Conservation (phyloP, 148 eudicot genomes). For the Agrostemma githago region DNA sequence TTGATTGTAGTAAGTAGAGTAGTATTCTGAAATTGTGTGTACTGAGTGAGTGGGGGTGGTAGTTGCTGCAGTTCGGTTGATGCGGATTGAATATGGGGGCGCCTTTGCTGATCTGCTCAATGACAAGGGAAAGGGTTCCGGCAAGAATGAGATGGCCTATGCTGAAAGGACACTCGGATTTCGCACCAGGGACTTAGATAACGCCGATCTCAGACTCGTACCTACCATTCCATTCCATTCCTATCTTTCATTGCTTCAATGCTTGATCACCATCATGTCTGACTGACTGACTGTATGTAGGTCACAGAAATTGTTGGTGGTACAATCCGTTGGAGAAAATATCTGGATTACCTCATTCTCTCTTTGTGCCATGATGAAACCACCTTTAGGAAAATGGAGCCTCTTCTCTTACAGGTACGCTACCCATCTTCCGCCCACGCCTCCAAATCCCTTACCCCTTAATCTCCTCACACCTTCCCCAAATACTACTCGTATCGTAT, state of each 20-base stretch:
- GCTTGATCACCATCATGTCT: not conserved
- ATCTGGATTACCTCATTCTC: constrained; percentile 79
- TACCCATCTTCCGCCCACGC: not conserved
- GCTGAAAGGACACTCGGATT: constrained; percentile 94
- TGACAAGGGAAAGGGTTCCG: constrained; percentile 89
- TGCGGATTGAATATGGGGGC: constrained; percentile 93
- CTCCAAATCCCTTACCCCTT: not conserved
- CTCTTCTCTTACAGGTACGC: constrained; percentile 84
- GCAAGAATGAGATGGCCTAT: constrained; percentile 84
- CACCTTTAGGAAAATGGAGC: constrained; percentile 70
- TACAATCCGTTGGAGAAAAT: constrained; percentile 94
- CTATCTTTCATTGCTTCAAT: not conserved
- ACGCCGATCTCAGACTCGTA: constrained; percentile 85
- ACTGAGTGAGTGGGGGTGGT: not conserved
- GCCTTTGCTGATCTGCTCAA: constrained; percentile 95
- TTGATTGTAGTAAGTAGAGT: not conserved
- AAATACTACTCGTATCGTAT: not conserved
- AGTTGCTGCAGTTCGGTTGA: constrained; percentile 96
- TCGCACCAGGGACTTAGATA: constrained; percentile 73
- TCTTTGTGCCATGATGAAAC: constrained; percentile 65
- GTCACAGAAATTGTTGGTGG: constrained; percentile 93
- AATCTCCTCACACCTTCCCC: not conserved
- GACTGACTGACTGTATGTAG: constrained; percentile 25
- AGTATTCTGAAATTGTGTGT: constrained; percentile 15
- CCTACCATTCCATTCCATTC: constrained; percentile 5